Conservation (phyloP, 805 yeast species). For the Candida patagonica region DNA sequence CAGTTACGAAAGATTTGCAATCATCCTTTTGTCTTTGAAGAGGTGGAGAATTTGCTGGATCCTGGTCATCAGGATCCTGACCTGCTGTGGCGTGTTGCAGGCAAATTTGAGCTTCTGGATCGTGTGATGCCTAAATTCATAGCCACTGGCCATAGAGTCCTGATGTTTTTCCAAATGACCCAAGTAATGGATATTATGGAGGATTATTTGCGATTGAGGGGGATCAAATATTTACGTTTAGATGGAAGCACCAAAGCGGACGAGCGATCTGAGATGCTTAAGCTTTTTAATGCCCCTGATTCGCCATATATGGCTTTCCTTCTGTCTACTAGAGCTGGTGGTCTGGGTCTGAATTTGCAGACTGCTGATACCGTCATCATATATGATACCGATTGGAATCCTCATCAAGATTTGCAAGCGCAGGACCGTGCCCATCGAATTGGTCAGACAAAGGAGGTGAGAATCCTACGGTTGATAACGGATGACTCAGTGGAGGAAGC, state of each 20-base stretch:
- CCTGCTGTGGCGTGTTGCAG: constrained; percentile 84
- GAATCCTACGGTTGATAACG: constrained; percentile 84
- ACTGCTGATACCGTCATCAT: constrained; percentile 97
- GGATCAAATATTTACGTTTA: constrained; percentile 73
- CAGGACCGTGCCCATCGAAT: constrained; percentile 98
- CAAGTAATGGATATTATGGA: constrained; percentile 99
- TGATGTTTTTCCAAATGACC: constrained; percentile 96
- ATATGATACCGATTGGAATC: constrained; percentile 98
- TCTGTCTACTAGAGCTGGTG: constrained; percentile 95
- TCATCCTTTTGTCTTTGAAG: constrained; percentile 95
- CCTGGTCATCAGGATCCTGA: constrained; percentile 66
- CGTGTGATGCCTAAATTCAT: constrained; percentile 79
- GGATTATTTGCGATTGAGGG: constrained; percentile 68
- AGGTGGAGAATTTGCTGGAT: constrained; percentile 74
- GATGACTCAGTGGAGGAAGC: constrained; percentile 91
- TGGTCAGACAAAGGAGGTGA: constrained; percentile 95
- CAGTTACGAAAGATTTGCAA: constrained; percentile 94
- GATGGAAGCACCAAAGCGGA: constrained; percentile 97
- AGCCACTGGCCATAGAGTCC: constrained; percentile 79
- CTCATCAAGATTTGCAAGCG: constrained; percentile 98
- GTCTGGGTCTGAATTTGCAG: constrained; percentile 88
- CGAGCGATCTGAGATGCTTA: constrained; percentile 77
- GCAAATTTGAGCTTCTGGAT: constrained; percentile 88
- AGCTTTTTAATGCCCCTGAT: constrained; percentile 68
- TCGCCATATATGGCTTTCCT: constrained; percentile 86